A percentile compares a stretch with the other conserved stretches of the same genome.
phyloP scores from a whole-genome alignment of 306 rosid species.

The Mucuna pruriens region DNA sequence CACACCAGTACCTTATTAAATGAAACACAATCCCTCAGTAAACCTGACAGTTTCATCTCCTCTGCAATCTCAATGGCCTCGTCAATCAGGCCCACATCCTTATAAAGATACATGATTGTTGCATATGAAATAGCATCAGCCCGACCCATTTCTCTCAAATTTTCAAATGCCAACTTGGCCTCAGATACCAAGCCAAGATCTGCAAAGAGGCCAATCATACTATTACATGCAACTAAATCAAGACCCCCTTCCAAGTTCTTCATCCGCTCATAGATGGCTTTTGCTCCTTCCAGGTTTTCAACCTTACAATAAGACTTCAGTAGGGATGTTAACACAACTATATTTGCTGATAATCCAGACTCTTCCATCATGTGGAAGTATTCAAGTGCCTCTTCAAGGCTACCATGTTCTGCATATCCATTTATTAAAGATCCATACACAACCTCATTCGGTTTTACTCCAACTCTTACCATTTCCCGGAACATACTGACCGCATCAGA shows the following conservation, averaged over 20 bases:
- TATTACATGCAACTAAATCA: constrained; percentile 75
- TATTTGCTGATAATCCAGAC: constrained; percentile 68
- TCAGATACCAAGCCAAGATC: constrained; percentile 80
- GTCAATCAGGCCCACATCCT: constrained; percentile 67
- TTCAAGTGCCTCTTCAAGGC: constrained; percentile 68
- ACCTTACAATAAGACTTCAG: constrained; percentile 78
- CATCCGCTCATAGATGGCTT: constrained; percentile 61
- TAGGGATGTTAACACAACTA: constrained; percentile 69
- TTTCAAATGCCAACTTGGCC: constrained; percentile 69
- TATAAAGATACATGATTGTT: constrained; percentile 80
- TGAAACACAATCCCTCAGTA: constrained; percentile 74
- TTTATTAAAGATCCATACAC: constrained; percentile 84
- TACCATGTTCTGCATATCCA: constrained; percentile 88
- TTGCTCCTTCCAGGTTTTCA: constrained; percentile 73
- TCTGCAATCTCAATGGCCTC: constrained; percentile 83
- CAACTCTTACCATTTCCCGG: constrained; percentile 62
- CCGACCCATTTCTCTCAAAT: constrained; percentile 59
- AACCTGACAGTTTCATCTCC: constrained; percentile 80
- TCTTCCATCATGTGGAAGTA: constrained; percentile 68
- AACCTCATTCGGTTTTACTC: constrained; percentile 72
- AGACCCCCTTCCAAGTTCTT: constrained; percentile 65
- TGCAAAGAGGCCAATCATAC: constrained; percentile 76
- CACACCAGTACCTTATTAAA: constrained; percentile 75
- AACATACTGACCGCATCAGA: constrained; percentile 65
- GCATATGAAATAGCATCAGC: constrained; percentile 71